phyloP scores from a whole-genome alignment of 257 asterid genomes.

The Penstemon barbatus region DNA sequence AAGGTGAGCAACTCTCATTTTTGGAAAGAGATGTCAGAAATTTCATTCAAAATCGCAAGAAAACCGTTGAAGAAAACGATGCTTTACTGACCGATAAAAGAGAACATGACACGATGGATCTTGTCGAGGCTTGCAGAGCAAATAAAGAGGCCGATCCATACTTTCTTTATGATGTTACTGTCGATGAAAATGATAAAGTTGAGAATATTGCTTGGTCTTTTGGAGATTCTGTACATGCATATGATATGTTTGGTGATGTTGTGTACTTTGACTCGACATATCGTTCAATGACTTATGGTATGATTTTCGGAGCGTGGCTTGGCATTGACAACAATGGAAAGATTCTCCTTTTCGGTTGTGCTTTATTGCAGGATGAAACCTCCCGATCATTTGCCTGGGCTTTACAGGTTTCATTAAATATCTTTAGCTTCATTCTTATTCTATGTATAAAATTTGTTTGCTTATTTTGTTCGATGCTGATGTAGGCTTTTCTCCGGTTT shows the following conservation, averaged over 20 bases:
- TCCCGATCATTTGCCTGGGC: constrained; percentile 54
- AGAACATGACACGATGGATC: constrained; percentile 53
- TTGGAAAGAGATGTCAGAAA: constrained; percentile 75
- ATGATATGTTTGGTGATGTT: constrained; percentile 59
- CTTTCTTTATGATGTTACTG: constrained; percentile 52
- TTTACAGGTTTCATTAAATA: constrained; percentile 44
- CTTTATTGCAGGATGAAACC: constrained; percentile 62
- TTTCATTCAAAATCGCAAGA: constrained; percentile 64
- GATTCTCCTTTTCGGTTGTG: constrained; percentile 55
- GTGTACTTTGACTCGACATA: constrained; percentile 60
- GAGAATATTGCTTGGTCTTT: constrained; percentile 73
- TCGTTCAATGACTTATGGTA: constrained; percentile 46
- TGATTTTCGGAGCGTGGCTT: constrained; percentile 62
- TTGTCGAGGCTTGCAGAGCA: constrained; percentile 59
- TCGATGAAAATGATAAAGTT: constrained; percentile 57
- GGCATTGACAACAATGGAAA: constrained; percentile 69
- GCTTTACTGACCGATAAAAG: constrained; percentile 58
- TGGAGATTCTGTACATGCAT: constrained; percentile 55
- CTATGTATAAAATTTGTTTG: constrained; percentile 17
- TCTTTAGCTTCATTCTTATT: constrained; percentile 18
- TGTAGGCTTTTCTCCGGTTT: constrained; percentile 61
- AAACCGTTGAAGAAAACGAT: constrained; percentile 53
- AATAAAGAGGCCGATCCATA: constrained; percentile 55
- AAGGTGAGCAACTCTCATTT: constrained; percentile 59
- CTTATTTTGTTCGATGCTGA: constrained; percentile 30